These are phyloP conservation scores for Xerocomellus dryophilus DNA, from an alignment of 768 basidiomycete species.

Conservation along the genomic window DNA sequence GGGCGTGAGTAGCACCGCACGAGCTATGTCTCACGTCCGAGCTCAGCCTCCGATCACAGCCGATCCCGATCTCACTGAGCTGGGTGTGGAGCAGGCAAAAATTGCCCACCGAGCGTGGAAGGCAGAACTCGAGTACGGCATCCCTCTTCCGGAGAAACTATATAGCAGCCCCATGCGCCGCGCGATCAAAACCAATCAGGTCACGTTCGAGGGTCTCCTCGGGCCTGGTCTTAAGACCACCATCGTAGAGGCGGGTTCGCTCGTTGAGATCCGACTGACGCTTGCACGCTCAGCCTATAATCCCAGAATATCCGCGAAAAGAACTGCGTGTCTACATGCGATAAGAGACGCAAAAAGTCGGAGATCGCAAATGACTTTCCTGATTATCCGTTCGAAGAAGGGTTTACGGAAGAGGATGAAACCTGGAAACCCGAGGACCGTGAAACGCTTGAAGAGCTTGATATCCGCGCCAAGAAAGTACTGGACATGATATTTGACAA, in stretches of 20 bases:
- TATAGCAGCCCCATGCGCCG: conserved; percentile 65
- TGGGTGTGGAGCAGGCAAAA: conserved; percentile 56
- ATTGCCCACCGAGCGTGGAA: conserved; percentile 47
- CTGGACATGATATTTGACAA: conserved; percentile 55
- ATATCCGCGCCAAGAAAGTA: conserved; percentile 46
- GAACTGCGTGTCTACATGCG: conserved; percentile 68
- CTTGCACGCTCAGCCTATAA: neutral
- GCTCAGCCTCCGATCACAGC: conserved; percentile 36
- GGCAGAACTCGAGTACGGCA: conserved; percentile 36
- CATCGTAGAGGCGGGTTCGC: conserved; percentile 53
- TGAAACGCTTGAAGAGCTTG: conserved; percentile 49
- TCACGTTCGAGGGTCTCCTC: conserved; percentile 49
- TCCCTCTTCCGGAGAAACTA: conserved; percentile 53
- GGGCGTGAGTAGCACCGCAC: conserved; percentile 52
- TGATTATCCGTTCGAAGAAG: conserved; percentile 50
- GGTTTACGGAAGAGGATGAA: conserved; percentile 60
- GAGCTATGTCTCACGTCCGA: neutral
- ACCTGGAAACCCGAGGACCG: conserved; percentile 55
- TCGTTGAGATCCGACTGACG: neutral
- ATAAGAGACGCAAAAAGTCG: conserved; percentile 51
- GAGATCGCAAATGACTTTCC: conserved; percentile 50
- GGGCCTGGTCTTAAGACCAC: conserved; percentile 32
- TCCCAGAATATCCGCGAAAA: conserved; percentile 63
- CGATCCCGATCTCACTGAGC: conserved; percentile 59
- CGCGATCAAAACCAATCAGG: conserved; percentile 53